Conservation (phyloP, 228 moss, liverwort and hornwort genomes). For the Sphagnum magellanicum region DNA sequence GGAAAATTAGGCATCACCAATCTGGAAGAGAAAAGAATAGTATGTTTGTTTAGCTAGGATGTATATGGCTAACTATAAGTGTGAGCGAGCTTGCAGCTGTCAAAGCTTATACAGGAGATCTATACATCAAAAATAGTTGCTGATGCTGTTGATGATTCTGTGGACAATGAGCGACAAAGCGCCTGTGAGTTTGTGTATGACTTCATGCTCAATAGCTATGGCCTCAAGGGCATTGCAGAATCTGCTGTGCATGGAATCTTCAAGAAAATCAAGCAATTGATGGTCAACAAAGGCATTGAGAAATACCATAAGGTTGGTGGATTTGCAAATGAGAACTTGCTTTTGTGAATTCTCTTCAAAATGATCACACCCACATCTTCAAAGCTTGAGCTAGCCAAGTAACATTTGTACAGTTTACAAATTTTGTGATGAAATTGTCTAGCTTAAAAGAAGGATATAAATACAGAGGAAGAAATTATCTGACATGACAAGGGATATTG, state of each 20-base stretch:
- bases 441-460: too few species aligned
- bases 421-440: too few species aligned
- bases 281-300: slow-evolving; percentile 67
- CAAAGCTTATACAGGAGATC: slow-evolving; percentile 76
- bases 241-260: slow-evolving; percentile 95
- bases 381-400: too few species aligned
- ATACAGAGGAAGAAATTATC: too few species aligned
- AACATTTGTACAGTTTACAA: too few species aligned
- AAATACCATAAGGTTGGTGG: slow-evolving; percentile 72
- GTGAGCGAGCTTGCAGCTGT: slow-evolving; percentile 43
- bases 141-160: slow-evolving; percentile 76
- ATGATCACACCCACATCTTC: too few species aligned
- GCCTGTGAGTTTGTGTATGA: slow-evolving; percentile 97
- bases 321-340: background rate
- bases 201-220: slow-evolving; percentile 90
- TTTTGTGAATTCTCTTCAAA: too few species aligned
- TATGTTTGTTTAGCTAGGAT: too few species aligned
- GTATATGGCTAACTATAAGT: too few species aligned
- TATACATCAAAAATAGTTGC: slow-evolving; percentile 82
- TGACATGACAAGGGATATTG: too few species aligned
- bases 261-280: slow-evolving; percentile 66
- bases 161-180: slow-evolving; percentile 75
- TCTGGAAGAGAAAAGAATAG: background rate
- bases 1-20: too few species aligned
- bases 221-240: slow-evolving; percentile 86